Conservation (phyloP, 179 eudicot species). For the Vitellaria paradoxa region DNA sequence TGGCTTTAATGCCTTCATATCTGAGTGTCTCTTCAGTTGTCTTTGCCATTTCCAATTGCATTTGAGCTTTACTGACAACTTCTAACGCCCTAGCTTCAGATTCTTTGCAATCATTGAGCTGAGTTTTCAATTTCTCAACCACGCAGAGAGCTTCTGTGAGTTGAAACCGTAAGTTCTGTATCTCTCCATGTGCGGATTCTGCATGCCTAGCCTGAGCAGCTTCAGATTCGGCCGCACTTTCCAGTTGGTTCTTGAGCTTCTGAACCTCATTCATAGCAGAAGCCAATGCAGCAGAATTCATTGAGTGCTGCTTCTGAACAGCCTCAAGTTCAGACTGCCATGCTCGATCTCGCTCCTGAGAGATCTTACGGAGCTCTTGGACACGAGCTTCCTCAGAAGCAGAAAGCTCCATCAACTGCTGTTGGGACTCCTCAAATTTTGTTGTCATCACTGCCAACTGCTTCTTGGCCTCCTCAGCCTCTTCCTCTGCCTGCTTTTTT, state of each 20-base stretch:
- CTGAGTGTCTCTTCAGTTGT: slow-evolving; percentile 38
- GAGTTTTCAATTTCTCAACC: slow-evolving; percentile 54
- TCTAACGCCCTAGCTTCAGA: slow-evolving; percentile 57
- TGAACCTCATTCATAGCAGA: slow-evolving; percentile 64
- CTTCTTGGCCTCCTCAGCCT: slow-evolving; percentile 68
- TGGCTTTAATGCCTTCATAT: slow-evolving; percentile 36
- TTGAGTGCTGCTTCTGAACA: slow-evolving; percentile 60
- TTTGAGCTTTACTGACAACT: slow-evolving; percentile 42
- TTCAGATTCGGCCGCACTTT: slow-evolving; percentile 49
- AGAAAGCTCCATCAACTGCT: slow-evolving; percentile 62
- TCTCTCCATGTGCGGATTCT: slow-evolving; percentile 58
- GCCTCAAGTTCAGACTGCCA: slow-evolving; percentile 86
- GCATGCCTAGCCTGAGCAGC: slow-evolving; percentile 49
- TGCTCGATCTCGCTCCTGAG: slow-evolving; percentile 83
- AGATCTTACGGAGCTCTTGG: slow-evolving; percentile 66
- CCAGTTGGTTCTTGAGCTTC: slow-evolving; percentile 64
- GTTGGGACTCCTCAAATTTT: slow-evolving; percentile 54
- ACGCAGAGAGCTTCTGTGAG: slow-evolving; percentile 49
- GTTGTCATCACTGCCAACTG: slow-evolving; percentile 51
- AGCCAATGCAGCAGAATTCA: slow-evolving; percentile 66
- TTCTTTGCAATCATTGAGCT: slow-evolving; percentile 48
- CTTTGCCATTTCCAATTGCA: slow-evolving; percentile 49
- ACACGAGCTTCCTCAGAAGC: slow-evolving; percentile 58
- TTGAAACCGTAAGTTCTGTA: slow-evolving; percentile 50
- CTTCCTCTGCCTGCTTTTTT: slow-evolving; percentile 57